phyloP scores from a whole-genome alignment of 148 eudicot genomes.

The Vaccinium vitisidaea region DNA sequence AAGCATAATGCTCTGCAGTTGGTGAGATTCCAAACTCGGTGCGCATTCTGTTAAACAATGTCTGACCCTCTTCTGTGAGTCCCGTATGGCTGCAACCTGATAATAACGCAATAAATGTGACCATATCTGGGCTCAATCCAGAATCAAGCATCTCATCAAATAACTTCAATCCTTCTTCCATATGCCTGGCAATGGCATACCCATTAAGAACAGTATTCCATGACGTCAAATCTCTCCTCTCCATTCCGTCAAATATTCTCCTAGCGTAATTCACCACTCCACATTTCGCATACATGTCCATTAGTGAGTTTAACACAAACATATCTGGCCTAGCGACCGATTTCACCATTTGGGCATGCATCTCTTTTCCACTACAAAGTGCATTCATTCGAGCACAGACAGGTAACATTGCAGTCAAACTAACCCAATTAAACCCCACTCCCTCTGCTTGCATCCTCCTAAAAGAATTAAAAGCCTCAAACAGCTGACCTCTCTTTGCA shows the following conservation, averaged over 20 bases:
- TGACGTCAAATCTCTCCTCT: constrained; percentile 30
- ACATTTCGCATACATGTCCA: constrained; percentile 50
- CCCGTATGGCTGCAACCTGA: constrained; percentile 37
- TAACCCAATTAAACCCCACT: constrained; percentile 40
- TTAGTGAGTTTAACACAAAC: constrained; percentile 29
- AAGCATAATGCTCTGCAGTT: constrained; percentile 44
- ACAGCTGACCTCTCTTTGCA: constrained; percentile 21
- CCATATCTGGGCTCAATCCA: constrained; percentile 30
- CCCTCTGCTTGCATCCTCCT: constrained; percentile 36
- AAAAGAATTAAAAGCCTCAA: constrained; percentile 34
- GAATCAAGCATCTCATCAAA: constrained; percentile 34
- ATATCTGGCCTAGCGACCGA: constrained; percentile 20
- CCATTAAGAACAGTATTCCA: constrained; percentile 40
- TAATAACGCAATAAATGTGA: constrained; percentile 37
- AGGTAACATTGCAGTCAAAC: constrained; percentile 31
- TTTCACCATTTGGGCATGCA: constrained; percentile 42
- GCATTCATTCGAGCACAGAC: constrained; percentile 31
- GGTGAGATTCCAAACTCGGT: constrained; percentile 28
- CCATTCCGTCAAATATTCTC: constrained; percentile 35
- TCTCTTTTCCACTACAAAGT: constrained; percentile 36
- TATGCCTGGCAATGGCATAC: constrained; percentile 32
- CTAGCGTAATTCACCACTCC: constrained; percentile 32
- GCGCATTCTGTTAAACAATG: constrained; percentile 33
- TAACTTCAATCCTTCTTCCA: constrained; percentile 28
- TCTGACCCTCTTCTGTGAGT: constrained; percentile 24